Evolutionary conservation across 352 stramenopile genomes (phyloP).

Genomic region (Saprolegnia diclina): DNA sequence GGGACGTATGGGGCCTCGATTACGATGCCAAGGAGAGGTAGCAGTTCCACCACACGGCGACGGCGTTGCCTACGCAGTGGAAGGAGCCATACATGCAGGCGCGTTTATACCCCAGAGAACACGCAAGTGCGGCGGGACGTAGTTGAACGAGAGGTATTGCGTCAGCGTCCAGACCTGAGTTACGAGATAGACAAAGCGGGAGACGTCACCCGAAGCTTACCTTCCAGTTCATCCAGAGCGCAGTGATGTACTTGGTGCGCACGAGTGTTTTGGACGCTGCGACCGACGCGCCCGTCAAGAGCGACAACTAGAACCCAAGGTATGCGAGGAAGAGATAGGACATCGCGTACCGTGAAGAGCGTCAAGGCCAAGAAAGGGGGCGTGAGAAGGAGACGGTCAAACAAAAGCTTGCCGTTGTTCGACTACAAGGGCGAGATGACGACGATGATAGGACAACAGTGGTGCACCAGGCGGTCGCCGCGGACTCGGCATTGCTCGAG

Average conservation of each 20-base stretch:
- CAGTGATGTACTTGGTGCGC: conserved; percentile 41
- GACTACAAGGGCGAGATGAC: conserved; percentile 34
- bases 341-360: conserved; percentile 47
- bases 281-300: conserved; percentile 49
- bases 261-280: conserved; percentile 45
- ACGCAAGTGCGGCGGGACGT: conserved; percentile 59
- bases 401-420: conserved; percentile 64
- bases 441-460: background rate
- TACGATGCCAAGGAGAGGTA: conserved; percentile 49
- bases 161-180: conserved; percentile 50
- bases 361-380: conserved; percentile 62
- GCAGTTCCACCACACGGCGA: conserved; percentile 74
- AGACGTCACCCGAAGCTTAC: conserved; percentile 1
- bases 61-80: conserved; percentile 42
- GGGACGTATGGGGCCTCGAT: background rate
- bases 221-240: conserved; percentile 62
- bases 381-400: conserved; percentile 61
- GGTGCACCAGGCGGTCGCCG: conserved; percentile 54
- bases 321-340: background rate
- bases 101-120: conserved; percentile 75
- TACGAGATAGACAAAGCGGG: background rate
- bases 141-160: conserved; percentile 70
- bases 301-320: conserved; percentile 36
- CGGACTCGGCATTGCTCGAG: conserved; percentile 56
- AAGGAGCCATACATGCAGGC: background rate